phyloP scores from a whole-genome alignment of 208 protist genomes.

The Leishmania amazonensis region DNA sequence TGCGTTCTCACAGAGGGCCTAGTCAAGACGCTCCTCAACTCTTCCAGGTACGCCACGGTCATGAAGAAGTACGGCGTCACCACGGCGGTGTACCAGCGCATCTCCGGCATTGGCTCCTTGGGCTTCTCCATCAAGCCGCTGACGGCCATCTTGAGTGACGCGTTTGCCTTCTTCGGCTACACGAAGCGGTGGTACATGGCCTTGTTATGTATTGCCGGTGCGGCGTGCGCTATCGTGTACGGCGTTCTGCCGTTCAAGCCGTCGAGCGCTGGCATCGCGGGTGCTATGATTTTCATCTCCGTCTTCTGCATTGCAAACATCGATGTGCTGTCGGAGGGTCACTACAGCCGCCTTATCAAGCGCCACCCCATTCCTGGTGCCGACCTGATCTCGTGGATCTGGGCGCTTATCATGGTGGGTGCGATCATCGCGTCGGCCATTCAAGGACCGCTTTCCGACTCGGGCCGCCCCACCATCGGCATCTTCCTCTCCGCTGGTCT shows the following conservation, averaged over 20 bases:
- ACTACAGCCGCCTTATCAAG: constrained; percentile 49
- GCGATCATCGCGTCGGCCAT: constrained; percentile 35
- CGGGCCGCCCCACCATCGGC: constrained; percentile 9
- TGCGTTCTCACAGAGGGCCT: constrained; percentile 48
- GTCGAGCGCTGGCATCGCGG: constrained; percentile 23
- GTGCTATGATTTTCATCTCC: constrained; percentile 35
- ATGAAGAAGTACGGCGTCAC: constrained; percentile 32
- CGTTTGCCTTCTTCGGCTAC: constrained; percentile 39
- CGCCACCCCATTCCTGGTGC: constrained; percentile 25
- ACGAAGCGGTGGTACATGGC: constrained; percentile 55
- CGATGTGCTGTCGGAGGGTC: constrained; percentile 50
- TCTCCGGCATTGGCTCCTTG: no score
- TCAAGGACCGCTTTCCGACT: constrained; percentile 40
- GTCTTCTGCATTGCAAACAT: constrained; percentile 41
- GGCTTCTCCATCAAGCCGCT: no score
- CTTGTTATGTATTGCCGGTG: constrained; percentile 29
- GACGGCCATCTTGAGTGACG: constrained; percentile 36
- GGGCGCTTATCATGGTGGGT: constrained; percentile 33
- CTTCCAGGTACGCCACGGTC: constrained; percentile 40
- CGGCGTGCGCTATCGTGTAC: constrained; percentile 33
- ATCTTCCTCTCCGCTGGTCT: constrained; percentile 36
- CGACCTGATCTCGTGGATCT: constrained; percentile 44
- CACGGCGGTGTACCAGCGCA: constrained; percentile 32
- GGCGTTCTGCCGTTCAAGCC: constrained; percentile 30
- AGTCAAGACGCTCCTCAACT: constrained; percentile 21